A percentile compares a stretch with the other conserved stretches of the same genome.
Evolutionary conservation across 129 eudicot species (phyloP).

Genomic region (Heracleum sosnowskyi): DNA sequence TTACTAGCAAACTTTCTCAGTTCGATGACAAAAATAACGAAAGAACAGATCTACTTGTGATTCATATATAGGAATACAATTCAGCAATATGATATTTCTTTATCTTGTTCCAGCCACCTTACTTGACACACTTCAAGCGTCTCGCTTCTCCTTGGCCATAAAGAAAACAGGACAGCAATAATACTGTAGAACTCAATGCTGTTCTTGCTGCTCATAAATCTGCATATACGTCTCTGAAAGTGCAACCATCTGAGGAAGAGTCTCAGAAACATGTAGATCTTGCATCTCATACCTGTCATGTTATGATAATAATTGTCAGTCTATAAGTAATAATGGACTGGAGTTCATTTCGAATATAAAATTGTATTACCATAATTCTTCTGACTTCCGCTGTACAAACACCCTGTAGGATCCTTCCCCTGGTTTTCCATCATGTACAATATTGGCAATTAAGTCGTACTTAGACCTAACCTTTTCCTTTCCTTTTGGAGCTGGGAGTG

Average conservation of each 20-base stretch:
- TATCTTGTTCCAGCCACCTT: not conserved
- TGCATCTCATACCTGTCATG: slow-evolving; percentile 89
- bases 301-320: not conserved
- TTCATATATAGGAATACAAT: not conserved
- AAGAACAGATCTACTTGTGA: not conserved
- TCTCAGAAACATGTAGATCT: slow-evolving; percentile 30
- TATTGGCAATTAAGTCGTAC: slow-evolving; percentile 88
- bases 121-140: not conserved
- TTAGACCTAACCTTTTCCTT: slow-evolving; percentile 57
- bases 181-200: not conserved
- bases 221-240: slow-evolving; percentile 3
- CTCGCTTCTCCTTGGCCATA: not conserved
- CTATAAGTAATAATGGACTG: not conserved
- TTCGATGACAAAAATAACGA: not conserved
- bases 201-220: slow-evolving; percentile 5
- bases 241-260: slow-evolving; percentile 10
- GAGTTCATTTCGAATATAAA: not conserved
- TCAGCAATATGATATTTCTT: not conserved
- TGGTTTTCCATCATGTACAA: slow-evolving; percentile 98
- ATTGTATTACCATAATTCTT: slow-evolving; percentile 71
- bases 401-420: slow-evolving; percentile 90
- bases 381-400: slow-evolving; percentile 89
- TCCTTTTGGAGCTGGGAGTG: slow-evolving; percentile 61
- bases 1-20: not conserved
- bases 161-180: not conserved